These are phyloP conservation scores for Hondaea fermentalgiana DNA, from an alignment of 108 stramenopile species.

Conservation along the genomic window DNA sequence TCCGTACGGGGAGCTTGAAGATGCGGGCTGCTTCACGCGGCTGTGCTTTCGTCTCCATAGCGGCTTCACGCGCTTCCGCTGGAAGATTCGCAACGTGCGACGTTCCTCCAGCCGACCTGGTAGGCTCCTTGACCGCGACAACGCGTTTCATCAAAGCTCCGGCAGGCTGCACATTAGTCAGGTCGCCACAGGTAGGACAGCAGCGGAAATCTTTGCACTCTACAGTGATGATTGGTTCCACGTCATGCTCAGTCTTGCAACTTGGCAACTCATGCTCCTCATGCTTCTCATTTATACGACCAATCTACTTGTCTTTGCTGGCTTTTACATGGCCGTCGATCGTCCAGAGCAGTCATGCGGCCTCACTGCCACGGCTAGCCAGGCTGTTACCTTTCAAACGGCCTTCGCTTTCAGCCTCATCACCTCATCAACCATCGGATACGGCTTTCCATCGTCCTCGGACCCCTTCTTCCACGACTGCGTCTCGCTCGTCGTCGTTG, in stretches of 20 bases:
- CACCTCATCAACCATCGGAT: conserved; percentile 70
- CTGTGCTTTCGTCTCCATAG: neutral
- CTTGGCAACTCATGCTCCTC: conserved; percentile 28
- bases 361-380: conserved; percentile 38
- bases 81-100: neutral
- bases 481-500: conserved; percentile 19
- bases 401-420: conserved; percentile 68
- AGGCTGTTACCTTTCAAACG: neutral
- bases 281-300: conserved; percentile 56
- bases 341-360: conserved; percentile 47
- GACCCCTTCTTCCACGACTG: conserved; percentile 68
- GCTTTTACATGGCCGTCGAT: conserved; percentile 53
- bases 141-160: neutral
- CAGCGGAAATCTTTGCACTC: neutral
- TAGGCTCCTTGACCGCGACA: neutral
- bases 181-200: neutral
- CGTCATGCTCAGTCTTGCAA: conserved; percentile 51
- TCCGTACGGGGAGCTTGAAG: neutral
- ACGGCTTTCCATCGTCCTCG: conserved; percentile 39
- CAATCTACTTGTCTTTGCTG: conserved; percentile 56
- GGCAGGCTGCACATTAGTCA: conserved; percentile 11
- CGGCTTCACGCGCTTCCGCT: neutral
- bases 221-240: conserved; percentile 65
- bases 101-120: neutral
- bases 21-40: neutral